Conservation (phyloP, 1,284 basidiomycete genomes). For the Trichosporon ovoides region DNA sequence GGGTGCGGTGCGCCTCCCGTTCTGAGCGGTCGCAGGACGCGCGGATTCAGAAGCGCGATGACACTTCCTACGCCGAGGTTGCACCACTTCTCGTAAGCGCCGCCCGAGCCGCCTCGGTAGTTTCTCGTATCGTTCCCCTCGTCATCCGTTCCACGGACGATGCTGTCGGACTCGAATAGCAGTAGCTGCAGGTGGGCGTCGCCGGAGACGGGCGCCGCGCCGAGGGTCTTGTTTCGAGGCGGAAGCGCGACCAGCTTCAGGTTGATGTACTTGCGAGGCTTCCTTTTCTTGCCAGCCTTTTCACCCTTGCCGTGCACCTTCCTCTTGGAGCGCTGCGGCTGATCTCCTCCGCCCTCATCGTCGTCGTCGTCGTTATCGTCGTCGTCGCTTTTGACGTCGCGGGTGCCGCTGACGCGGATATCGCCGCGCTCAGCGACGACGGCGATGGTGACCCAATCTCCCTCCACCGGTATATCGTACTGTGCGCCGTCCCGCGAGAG, state of each 20-base stretch:
- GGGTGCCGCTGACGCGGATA: slow-evolving; percentile 45
- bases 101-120: slow-evolving; percentile 80
- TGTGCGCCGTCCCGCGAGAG: slow-evolving; percentile 69
- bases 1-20: slow-evolving; percentile 63
- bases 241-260: slow-evolving; percentile 61
- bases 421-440: slow-evolving; percentile 83
- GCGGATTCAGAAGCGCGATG: slow-evolving; percentile 81
- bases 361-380: slow-evolving; percentile 22
- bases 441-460: slow-evolving; percentile 86
- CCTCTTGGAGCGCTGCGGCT: neutral
- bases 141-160: slow-evolving; percentile 51
- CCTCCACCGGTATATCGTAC: slow-evolving; percentile 83
- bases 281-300: neutral
- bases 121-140: slow-evolving; percentile 52
- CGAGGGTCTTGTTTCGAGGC: slow-evolving; percentile 64
- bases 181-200: slow-evolving; percentile 77
- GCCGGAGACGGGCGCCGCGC: slow-evolving; percentile 56
- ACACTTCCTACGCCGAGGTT: slow-evolving; percentile 83
- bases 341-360: slow-evolving; percentile 10
- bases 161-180: slow-evolving; percentile 77
- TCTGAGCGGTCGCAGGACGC: slow-evolving; percentile 75
- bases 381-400: slow-evolving; percentile 17
- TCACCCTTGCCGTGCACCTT: slow-evolving; percentile 7
- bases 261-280: slow-evolving; percentile 65
- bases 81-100: slow-evolving; percentile 78